Conservation (phyloP, 2,329 filamentous ascomycete species). For the Falciphora oryzae region DNA sequence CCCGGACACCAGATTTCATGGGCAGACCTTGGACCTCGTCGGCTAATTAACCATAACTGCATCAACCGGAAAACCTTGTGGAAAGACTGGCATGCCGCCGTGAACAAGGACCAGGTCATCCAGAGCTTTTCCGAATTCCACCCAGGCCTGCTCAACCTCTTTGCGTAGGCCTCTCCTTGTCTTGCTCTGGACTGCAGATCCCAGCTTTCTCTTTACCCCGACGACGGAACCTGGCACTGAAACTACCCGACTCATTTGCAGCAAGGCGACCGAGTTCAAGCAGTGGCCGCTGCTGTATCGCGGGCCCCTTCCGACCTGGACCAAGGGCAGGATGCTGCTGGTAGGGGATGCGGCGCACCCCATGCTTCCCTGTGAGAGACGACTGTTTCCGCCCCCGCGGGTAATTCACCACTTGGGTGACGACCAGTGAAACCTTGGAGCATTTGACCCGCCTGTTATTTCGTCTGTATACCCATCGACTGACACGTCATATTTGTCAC, state of each 20-base stretch:
- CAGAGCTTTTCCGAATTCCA: constrained; percentile 24
- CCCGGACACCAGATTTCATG: background rate
- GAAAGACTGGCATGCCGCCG: constrained; percentile 26
- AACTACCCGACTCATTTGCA: constrained; percentile 12
- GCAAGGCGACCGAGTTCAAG: constrained; percentile 29
- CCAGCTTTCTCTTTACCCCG: background rate
- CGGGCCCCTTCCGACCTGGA: constrained; percentile 26
- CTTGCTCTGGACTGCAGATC: background rate
- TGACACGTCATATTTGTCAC: background rate
- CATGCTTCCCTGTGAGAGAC: constrained; percentile 28
- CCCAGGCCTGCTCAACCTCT: constrained; percentile 20
- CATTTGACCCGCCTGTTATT: too few relatives aligned
- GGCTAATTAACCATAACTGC: background rate
- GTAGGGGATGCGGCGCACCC: constrained; percentile 33
- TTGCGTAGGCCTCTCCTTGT: constrained; percentile 19
- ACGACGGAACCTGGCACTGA: background rate
- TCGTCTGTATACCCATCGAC: background rate
- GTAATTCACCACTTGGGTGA: background rate
- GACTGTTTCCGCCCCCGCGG: background rate
- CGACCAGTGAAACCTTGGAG: too few relatives aligned
- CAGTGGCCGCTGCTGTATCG: constrained; percentile 31
- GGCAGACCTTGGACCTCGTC: background rate
- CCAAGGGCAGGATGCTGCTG: constrained; percentile 25
- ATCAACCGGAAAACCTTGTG: background rate
- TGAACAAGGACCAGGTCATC: constrained; percentile 24